phyloP scores from a whole-genome alignment of 208 protist species.

The Leishmania amazonensis region DNA sequence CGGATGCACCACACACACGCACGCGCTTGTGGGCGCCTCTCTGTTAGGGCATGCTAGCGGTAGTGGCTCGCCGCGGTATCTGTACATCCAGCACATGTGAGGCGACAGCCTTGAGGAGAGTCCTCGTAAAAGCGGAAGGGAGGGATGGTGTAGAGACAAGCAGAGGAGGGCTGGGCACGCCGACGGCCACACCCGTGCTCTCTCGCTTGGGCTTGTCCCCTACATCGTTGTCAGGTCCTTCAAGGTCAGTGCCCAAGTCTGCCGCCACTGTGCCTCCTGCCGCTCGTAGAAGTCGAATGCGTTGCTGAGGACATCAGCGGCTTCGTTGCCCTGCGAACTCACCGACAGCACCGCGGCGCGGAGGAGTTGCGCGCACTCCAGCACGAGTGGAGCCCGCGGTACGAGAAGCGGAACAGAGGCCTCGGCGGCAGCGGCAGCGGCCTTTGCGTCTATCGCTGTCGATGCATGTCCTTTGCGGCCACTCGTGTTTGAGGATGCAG shows the following conservation, averaged over 20 bases:
- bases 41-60: neutral
- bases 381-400: constrained; percentile 54
- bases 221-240: constrained; percentile 32
- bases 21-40: neutral
- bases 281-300: constrained; percentile 58
- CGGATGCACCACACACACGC: neutral
- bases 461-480: constrained; percentile 6
- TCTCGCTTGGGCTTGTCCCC: neutral
- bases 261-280: constrained; percentile 55
- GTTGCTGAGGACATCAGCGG: constrained; percentile 40
- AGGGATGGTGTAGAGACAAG: neutral
- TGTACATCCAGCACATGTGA: constrained; percentile 2
- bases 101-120: neutral
- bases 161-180: neutral
- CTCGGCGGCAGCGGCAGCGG: constrained; percentile 5
- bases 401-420: constrained; percentile 49
- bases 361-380: constrained; percentile 60
- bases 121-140: neutral
- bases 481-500: neutral
- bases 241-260: constrained; percentile 67
- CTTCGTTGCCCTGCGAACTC: constrained; percentile 37
- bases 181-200: neutral
- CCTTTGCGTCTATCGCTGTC: constrained; percentile 6
- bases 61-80: neutral
- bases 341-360: constrained; percentile 56